Conservation (phyloP, 345 rosid genomes). For the Abelmoschus esculentus region DNA sequence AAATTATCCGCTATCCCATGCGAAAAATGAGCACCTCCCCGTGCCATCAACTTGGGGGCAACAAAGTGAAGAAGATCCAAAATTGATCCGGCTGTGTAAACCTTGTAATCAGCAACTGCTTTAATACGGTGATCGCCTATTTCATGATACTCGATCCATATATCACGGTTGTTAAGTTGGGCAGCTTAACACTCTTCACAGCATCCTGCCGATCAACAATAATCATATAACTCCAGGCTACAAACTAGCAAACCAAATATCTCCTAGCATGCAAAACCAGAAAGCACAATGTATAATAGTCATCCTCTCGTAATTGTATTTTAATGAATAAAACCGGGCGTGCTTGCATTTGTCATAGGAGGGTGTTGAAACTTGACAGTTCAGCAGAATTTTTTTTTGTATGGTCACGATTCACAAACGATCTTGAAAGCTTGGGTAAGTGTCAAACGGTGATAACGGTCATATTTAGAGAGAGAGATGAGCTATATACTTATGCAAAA, state of each 20-base stretch:
- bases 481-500: background rate
- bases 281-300: background rate
- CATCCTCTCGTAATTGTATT: background rate
- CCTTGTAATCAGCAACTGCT: conserved; percentile 47
- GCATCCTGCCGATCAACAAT: conserved; percentile 34
- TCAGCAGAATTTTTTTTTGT: background rate
- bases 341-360: background rate
- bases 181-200: conserved; percentile 28
- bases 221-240: background rate
- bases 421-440: too few species aligned
- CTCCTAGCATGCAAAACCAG: background rate
- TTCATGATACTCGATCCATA: conserved; percentile 65
- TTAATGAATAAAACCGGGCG: background rate
- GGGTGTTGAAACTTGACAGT: background rate
- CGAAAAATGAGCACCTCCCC: conserved; percentile 59
- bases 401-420: too few species aligned
- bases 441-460: too few species aligned
- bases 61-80: conserved; percentile 58
- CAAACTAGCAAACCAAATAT: background rate
- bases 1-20: conserved; percentile 61
- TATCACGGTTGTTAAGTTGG: conserved; percentile 40
- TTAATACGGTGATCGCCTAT: conserved; percentile 39
- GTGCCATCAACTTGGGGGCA: conserved; percentile 57
- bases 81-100: conserved; percentile 47
- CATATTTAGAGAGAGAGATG: background rate